A percentile compares a stretch with the other conserved stretches of the same genome.
phyloP scores from a whole-genome alignment of 371 early-diverging fungal species.

The Racocetra persica region DNA sequence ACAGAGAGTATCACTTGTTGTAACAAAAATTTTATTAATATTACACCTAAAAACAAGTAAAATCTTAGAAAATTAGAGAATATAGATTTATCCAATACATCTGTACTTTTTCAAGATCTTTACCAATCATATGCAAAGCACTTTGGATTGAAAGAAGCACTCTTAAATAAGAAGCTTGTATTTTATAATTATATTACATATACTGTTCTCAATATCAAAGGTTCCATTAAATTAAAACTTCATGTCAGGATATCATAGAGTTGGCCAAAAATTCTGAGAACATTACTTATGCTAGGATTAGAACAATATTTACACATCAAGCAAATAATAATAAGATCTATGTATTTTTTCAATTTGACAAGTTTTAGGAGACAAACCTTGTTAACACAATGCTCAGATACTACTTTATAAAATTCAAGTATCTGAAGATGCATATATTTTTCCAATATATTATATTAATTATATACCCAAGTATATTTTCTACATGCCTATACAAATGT shows the following conservation, averaged over 20 bases:
- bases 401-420: background rate
- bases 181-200: constrained; percentile 19
- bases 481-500: background rate
- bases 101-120: background rate
- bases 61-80: background rate
- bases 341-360: background rate
- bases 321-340: background rate
- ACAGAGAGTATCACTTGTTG: background rate
- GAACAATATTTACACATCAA: background rate
- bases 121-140: background rate
- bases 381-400: background rate
- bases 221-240: background rate
- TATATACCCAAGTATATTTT: background rate
- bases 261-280: background rate
- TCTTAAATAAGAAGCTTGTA: background rate
- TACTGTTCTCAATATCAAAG: background rate
- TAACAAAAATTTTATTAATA: constrained; percentile 5
- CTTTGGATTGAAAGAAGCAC: background rate
- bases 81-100: background rate
- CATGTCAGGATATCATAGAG: background rate
- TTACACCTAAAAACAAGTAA: background rate
- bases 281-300: background rate
- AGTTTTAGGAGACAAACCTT: background rate
- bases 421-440: background rate
- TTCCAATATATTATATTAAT: background rate